A percentile compares a stretch with the other conserved stretches of the same genome.
phyloP scores from a whole-genome alignment of 2,329 filamentous ascomycete species.

The Rhynchosporium agropyri region DNA sequence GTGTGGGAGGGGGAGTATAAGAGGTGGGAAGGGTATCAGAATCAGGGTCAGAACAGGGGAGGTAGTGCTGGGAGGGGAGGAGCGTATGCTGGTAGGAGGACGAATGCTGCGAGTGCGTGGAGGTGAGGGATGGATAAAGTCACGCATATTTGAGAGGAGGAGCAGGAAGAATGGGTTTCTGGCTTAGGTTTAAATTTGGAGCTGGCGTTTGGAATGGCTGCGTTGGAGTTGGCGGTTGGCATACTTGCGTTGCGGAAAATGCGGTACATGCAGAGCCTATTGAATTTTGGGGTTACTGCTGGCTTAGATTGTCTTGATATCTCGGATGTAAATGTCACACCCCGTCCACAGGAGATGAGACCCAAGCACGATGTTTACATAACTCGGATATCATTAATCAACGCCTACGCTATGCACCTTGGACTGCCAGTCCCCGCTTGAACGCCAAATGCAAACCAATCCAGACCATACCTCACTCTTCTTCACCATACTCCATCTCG shows the following conservation, averaged over 20 bases:
- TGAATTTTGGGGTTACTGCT: not conserved
- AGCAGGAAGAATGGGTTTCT: not conserved
- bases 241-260: conserved; percentile 17
- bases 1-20: conserved; percentile 62
- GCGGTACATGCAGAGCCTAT: not conserved
- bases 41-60: conserved; percentile 41
- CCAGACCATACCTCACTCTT: conserved; percentile 27
- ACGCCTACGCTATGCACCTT: conserved; percentile 37
- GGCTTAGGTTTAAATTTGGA: not conserved
- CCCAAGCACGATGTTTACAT: conserved; percentile 3
- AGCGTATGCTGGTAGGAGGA: conserved; percentile 31
- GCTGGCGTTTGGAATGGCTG: not conserved
- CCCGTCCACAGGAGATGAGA: not conserved
- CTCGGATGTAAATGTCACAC: not conserved
- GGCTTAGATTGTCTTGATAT: conserved; percentile 2
- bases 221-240: conserved; percentile 10
- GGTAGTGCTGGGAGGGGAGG: conserved; percentile 14
- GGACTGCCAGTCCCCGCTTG: conserved; percentile 18
- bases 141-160: conserved; percentile 17
- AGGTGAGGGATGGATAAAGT: conserved; percentile 25
- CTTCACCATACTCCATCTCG: conserved; percentile 50
- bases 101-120: conserved; percentile 33
- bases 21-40: conserved; percentile 52
- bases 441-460: conserved; percentile 15
- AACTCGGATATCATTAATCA: conserved; percentile 28